These are phyloP conservation scores for Lipomyces chichibuensis DNA, from an alignment of 805 yeast genomes.

Conservation along the genomic window DNA sequence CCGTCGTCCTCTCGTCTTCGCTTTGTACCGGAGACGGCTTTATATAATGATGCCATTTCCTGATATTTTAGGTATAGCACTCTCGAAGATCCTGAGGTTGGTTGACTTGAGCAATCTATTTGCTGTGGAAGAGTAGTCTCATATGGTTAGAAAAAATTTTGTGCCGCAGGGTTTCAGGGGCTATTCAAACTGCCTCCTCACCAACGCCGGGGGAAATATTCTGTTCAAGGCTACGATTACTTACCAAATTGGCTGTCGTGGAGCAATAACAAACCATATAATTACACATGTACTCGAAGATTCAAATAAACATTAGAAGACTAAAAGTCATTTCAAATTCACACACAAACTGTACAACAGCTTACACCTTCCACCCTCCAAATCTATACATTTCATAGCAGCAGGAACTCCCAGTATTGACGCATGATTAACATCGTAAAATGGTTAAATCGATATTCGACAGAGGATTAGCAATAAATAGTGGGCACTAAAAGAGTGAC, in stretches of 20 bases:
- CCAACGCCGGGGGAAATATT: no score
- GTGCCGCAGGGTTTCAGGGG: neutral
- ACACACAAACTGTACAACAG: neutral
- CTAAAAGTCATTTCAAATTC: neutral
- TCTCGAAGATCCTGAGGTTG: neutral
- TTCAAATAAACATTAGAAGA: no score
- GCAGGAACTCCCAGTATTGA: neutral
- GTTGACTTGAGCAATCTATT: neutral
- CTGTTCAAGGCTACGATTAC: no score
- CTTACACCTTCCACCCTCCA: neutral
- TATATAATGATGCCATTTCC: slow-evolving; percentile 71
- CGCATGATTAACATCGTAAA: neutral
- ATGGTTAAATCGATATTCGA: neutral
- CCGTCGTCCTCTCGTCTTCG: slow-evolving; percentile 41
- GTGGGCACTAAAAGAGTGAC: neutral
- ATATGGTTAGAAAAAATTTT: neutral
- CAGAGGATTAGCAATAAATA: neutral
- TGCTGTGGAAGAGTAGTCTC: neutral
- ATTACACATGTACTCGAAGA: neutral
- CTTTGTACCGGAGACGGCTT: slow-evolving; percentile 60
- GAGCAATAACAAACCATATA: neutral
- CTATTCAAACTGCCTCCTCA: neutral
- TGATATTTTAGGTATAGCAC: neutral
- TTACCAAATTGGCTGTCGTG: no score
- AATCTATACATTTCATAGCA: neutral